These are phyloP conservation scores for Colletotrichum magnum DNA, from an alignment of 2,329 filamentous ascomycete species.

Conservation along the genomic window DNA sequence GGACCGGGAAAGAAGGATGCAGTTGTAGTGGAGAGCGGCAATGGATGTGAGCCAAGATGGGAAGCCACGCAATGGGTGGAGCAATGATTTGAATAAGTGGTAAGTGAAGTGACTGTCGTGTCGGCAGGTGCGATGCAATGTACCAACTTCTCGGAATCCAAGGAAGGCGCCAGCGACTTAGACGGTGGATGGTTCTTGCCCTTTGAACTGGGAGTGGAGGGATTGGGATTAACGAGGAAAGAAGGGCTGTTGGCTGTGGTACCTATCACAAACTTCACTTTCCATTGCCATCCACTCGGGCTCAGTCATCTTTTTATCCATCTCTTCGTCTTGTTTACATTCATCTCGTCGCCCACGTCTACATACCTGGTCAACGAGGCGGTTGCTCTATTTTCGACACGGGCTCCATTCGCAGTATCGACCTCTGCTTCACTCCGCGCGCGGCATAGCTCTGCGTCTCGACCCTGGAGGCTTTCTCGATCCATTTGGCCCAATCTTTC, in stretches of 20 bases:
- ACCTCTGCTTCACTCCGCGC: slow-evolving; percentile 38
- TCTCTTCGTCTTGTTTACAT: neutral
- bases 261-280: slow-evolving; percentile 12
- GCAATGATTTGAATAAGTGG: too few species aligned
- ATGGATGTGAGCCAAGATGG: slow-evolving; percentile 22
- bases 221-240: neutral
- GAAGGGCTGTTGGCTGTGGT: neutral
- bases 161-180: slow-evolving; percentile 21
- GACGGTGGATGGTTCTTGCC: slow-evolving; percentile 5
- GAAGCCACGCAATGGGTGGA: neutral
- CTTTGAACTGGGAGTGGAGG: neutral
- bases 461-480: slow-evolving; percentile 25
- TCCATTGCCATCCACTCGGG: neutral
- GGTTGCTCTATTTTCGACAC: slow-evolving; percentile 24
- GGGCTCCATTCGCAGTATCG: neutral
- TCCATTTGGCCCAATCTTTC: slow-evolving; percentile 31
- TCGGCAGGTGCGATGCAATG: neutral
- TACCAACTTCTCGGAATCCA: neutral
- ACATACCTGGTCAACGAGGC: too few species aligned
- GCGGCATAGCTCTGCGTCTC: slow-evolving; percentile 38
- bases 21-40: neutral
- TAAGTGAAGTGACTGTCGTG: too few species aligned
- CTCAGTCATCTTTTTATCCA: slow-evolving; percentile 11
- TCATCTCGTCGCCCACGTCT: too few species aligned
- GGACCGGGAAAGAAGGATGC: slow-evolving; percentile 27